phyloP scores from a whole-genome alignment of 441 rosid genomes.

The Gossypium aridum region DNA sequence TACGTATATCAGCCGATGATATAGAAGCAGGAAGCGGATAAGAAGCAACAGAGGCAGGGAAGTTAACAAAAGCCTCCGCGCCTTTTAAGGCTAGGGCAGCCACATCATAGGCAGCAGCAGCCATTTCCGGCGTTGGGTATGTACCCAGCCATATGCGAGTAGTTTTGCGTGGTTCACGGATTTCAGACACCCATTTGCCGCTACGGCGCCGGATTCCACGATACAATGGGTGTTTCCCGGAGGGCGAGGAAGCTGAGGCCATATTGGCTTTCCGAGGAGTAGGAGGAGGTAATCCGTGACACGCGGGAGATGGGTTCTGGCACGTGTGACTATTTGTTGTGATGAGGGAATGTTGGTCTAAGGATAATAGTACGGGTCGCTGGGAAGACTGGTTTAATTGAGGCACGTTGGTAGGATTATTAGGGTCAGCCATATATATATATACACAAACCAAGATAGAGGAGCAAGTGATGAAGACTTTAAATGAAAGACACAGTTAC shows the following conservation, averaged over 20 bases:
- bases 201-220: conserved; percentile 74
- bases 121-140: conserved; percentile 64
- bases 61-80: conserved; percentile 50
- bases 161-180: conserved; percentile 80
- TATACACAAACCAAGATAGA: background rate
- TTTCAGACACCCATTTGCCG: conserved; percentile 89
- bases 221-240: conserved; percentile 39
- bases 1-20: conserved; percentile 56
- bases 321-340: conserved; percentile 20
- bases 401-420: conserved; percentile 19
- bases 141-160: conserved; percentile 93
- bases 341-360: background rate
- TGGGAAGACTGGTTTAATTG: conserved; percentile 22
- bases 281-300: background rate
- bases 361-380: background rate
- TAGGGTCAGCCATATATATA: conserved; percentile 31
- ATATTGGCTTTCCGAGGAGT: conserved; percentile 18
- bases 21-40: conserved; percentile 60
- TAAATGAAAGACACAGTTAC: background rate
- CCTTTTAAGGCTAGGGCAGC: conserved; percentile 76
- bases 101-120: conserved; percentile 76
- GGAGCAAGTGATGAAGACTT: background rate
- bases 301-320: conserved; percentile 19
- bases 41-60: conserved; percentile 44
- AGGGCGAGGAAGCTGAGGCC: conserved; percentile 30